Evolutionary conservation across 139 green algal species (phyloP), one percentile per base, ranked within the genome.

Genomic region (Desmodesmus armatus): DNA sequence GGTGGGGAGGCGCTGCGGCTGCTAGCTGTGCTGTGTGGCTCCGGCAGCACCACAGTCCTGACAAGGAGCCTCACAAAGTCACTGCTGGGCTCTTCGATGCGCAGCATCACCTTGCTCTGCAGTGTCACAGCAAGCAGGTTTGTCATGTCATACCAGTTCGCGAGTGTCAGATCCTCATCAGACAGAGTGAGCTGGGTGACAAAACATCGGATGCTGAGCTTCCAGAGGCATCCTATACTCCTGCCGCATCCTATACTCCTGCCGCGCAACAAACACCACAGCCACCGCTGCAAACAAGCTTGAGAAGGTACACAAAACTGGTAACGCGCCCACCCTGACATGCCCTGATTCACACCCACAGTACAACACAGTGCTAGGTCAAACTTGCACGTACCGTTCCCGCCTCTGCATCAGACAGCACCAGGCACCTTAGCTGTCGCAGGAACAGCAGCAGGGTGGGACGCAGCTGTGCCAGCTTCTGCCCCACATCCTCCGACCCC

Each of bases 381-480:
- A 17, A 39, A 80, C 0, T 49, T 66, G 73, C 21, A 29, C 75
- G 2, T 25, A 53, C 78, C 78, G 21, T n/a, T 9, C 78, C 76
- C 15, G 7, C 35, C 15, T 40, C 39, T 40, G 70, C 78, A 55
- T 84, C 78, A 27, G 78, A 76, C 17, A 86, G 33, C 44, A 73
- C 31, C 44, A 86, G 37, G 81, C 51, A 69, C n/a, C 51, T 51
- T 17, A 86, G 49, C 44, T 71, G 49, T 19, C 53, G 43, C 47
- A 86, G 81, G 81, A 86, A 86, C 31, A 86, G 81, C 69, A 86
- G 69, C 37, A 86, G 49, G 13, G 80, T 62, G 63, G 86, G 80
- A 37, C 79, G 49, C 69, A 85, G 27, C 9, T 85, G 66, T 0
- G 44, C 21, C 11, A 88, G 15, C 37, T 79, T 79, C 27, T 58